These are phyloP conservation scores for Rhynchospora pubera DNA, from an alignment of 176 grass and related monocot genomes.

Conservation along the genomic window DNA sequence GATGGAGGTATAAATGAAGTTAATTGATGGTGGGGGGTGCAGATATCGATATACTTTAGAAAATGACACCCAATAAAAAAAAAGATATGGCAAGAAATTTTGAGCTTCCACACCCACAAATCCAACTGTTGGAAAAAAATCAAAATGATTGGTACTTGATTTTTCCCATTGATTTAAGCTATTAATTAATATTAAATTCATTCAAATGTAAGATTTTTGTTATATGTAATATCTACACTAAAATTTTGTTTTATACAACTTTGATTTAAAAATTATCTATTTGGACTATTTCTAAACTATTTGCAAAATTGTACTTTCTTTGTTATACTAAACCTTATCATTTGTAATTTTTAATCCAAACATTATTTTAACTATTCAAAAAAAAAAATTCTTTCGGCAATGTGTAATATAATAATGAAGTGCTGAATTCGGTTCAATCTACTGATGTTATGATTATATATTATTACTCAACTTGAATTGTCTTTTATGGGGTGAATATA, in stretches of 20 bases:
- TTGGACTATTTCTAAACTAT: not conserved
- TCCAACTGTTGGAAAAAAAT: not conserved
- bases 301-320: not conserved
- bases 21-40: not conserved
- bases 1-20: not conserved
- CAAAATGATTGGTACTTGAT: not conserved
- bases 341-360: not conserved
- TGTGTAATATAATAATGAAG: not conserved
- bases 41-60: not conserved
- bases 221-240: not conserved
- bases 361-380: too few species aligned
- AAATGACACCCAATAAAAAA: not conserved
- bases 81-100: not conserved
- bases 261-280: not conserved
- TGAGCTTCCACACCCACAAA: not conserved
- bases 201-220: not conserved
- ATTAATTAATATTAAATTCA: not conserved
- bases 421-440: not conserved
- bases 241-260: not conserved
- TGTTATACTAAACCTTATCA: not conserved
- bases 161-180: not conserved
- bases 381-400: too few species aligned
- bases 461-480: not conserved
- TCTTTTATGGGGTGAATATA: not conserved
- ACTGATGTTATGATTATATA: not conserved